Evolutionary conservation across 345 rosid species (phyloP).

Genomic region (Syzygium aromaticum): DNA sequence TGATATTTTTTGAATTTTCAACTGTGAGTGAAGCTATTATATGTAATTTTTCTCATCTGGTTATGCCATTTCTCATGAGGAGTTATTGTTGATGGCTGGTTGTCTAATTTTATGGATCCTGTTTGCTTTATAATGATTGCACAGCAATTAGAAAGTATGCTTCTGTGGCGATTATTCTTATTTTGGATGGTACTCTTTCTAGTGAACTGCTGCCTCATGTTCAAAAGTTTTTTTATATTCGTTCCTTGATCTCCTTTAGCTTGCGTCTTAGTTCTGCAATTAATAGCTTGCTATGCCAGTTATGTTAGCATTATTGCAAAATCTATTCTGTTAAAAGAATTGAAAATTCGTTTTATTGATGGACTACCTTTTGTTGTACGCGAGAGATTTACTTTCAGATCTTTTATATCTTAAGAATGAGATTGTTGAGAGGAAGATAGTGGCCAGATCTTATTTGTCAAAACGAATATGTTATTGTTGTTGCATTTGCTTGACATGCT

Average conservation of each 20-base stretch:
- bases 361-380: not conserved
- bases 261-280: not conserved
- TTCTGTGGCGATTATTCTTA: not conserved
- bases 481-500: not conserved
- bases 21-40: not conserved
- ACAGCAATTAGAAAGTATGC: not conserved
- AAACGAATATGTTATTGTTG: not conserved
- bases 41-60: not conserved
- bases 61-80: not conserved
- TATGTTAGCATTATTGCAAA: not conserved
- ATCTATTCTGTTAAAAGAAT: not conserved
- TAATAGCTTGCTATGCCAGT: not conserved
- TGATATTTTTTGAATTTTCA: not conserved
- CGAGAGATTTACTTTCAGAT: not conserved
- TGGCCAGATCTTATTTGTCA: not conserved
- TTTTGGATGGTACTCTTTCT: not conserved
- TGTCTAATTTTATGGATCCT: not conserved
- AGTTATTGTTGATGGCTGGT: not conserved
- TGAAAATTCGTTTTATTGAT: not conserved
- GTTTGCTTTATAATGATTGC: not conserved
- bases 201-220: not conserved
- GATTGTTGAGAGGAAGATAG: not conserved
- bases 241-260: not conserved
- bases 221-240: not conserved
- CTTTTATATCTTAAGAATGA: not conserved